A percentile compares a stretch with the other conserved stretches of the same genome.
Conservation (phyloP, 805 yeast species). For the Citeromyces matritensis region DNA sequence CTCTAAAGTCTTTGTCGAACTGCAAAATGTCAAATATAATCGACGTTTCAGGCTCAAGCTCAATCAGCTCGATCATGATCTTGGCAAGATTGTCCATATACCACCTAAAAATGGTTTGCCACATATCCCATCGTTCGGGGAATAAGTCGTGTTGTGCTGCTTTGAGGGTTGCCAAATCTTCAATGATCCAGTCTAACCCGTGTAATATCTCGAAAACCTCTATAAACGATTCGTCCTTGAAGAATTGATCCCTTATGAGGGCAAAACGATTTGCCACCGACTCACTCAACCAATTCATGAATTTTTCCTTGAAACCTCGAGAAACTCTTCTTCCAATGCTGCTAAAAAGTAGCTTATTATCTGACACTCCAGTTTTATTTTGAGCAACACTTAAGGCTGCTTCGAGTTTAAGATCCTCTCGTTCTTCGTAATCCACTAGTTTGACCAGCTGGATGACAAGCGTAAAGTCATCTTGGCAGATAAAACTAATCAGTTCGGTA, state of each 20-base stretch:
- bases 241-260: constrained; percentile 45
- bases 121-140: constrained; percentile 66
- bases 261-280: constrained; percentile 11
- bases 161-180: constrained; percentile 57
- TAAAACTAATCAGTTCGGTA: constrained; percentile 54
- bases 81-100: constrained; percentile 56
- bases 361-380: constrained; percentile 4
- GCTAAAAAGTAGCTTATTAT: constrained; percentile 12
- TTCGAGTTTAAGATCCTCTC: constrained; percentile 46
- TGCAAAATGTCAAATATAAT: constrained; percentile 60
- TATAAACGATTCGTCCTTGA: constrained; percentile 35
- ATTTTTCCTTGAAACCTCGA: constrained; percentile 48
- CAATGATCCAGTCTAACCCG: constrained; percentile 70
- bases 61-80: constrained; percentile 48
- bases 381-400: constrained; percentile 4
- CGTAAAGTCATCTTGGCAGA: constrained; percentile 52
- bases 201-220: constrained; percentile 39
- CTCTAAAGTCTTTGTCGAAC: constrained; percentile 57
- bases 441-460: constrained; percentile 61
- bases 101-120: constrained; percentile 40
- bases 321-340: constrained; percentile 24
- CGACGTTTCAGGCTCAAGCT: constrained; percentile 67
- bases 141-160: constrained; percentile 41
- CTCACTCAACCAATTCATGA: constrained; percentile 40
- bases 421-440: constrained; percentile 67